These are phyloP conservation scores for Nidularia sp. DNA, from an alignment of 768 basidiomycete genomes.

Conservation along the genomic window DNA sequence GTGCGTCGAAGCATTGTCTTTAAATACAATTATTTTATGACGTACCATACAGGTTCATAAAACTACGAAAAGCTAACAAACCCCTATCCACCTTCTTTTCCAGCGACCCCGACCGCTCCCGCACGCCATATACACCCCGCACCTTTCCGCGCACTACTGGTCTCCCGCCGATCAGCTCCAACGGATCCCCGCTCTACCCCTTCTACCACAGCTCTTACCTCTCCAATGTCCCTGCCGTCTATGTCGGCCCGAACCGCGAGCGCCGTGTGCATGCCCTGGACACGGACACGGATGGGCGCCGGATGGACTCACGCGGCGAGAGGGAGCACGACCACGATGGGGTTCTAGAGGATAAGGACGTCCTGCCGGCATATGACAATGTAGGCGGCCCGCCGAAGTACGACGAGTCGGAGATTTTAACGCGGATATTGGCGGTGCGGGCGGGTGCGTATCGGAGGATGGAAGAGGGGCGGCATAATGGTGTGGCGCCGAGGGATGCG, in stretches of 20 bases:
- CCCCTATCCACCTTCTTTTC: background rate
- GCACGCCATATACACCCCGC: background rate
- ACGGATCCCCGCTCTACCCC: conserved; percentile 1
- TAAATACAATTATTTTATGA: background rate
- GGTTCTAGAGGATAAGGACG: conserved; percentile 34
- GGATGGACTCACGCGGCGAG: conserved; percentile 11
- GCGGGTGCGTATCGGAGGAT: too few species aligned
- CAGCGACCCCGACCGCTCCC: background rate
- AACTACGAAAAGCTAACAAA: background rate
- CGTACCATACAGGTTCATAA: too few species aligned
- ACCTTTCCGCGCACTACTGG: conserved; percentile 8
- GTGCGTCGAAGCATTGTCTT: conserved; percentile 6
- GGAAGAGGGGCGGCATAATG: too few species aligned
- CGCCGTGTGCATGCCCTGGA: conserved; percentile 26
- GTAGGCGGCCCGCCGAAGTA: conserved; percentile 46
- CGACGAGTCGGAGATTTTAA: conserved; percentile 9
- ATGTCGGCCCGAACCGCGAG: background rate
- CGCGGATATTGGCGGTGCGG: too few species aligned
- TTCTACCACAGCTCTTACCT: conserved; percentile 5
- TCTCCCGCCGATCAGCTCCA: conserved; percentile 3
- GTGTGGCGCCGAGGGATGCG: too few species aligned
- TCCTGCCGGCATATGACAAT: conserved; percentile 42
- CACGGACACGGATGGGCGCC: conserved; percentile 35
- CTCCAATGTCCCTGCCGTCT: conserved; percentile 7
- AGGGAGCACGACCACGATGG: conserved; percentile 19